Evolutionary conservation across 192 early-diverging fungal species (phyloP), one percentile per base, ranked within the genome.

Genomic region (Paraglomus brasilianum): DNA sequence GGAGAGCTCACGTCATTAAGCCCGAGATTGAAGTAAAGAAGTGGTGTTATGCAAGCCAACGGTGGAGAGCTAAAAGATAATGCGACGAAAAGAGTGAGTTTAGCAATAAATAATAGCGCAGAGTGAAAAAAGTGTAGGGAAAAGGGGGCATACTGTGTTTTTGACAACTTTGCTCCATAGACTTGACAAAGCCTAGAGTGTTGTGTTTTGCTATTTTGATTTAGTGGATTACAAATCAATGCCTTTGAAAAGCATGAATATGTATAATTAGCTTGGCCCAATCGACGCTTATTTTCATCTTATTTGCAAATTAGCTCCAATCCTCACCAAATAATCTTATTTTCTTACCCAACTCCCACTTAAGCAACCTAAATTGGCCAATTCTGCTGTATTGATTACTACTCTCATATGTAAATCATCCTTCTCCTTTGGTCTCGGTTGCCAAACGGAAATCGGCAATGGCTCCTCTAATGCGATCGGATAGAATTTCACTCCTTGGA

Each of bases 291-390:
- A n/a, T n/a, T n/a, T n/a, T n/a, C n/a, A n/a, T n/a, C n/a, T n/a
- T n/a, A n/a, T n/a, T n/a, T n/a, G n/a, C n/a, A n/a, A n/a, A n/a
- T n/a, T n/a, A n/a, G n/a, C n/a, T n/a, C n/a, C n/a, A n/a, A n/a
- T n/a, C n/a, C n/a, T n/a, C n/a, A n/a, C n/a, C 10, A 50, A 74
- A 50, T 48, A 61, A 70, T 50, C n/a, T 43, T 39, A 14, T 49
- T 10, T 49, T 24, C 78, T 68, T 71, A 80, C 83, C 86, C 86
- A 88, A 63, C 87, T 83, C 5, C 86, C 86, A 66, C 86, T 88
- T 39, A 84, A 84, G 8, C 81, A 78, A 21, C 80, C 73, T n/a
- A 82, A 76, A 15, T 66, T 79, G 2, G 81, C 80, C 24, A 88
- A 53, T 47, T 76, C 73, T 42, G 76, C 55, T 2, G 87, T 72